Percentiles rank a stretch among this genome's conserved stretches.
phyloP scores from a whole-genome alignment of 2,329 filamentous ascomycete species.

The Hypoxylon sp. region DNA sequence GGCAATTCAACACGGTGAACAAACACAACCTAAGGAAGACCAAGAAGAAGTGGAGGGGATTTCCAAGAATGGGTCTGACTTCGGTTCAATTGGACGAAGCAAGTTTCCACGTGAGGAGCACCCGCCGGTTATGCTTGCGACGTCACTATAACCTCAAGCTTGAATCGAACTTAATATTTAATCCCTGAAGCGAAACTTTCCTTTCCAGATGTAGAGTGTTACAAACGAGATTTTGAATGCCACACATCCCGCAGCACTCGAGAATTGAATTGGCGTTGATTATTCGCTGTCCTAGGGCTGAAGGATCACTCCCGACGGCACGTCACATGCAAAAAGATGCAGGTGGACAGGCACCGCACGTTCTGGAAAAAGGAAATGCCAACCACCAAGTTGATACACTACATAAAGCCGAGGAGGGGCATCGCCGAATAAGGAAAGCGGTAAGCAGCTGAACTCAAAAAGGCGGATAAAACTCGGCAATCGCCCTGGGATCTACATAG shows the following conservation, averaged over 20 bases:
- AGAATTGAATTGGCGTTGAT: neutral
- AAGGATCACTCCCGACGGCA: conserved; percentile 30
- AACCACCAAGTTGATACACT: conserved; percentile 29
- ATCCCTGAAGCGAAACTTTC: neutral
- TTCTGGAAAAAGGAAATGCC: conserved; percentile 35
- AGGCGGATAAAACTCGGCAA: neutral
- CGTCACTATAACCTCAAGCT: conserved; percentile 34
- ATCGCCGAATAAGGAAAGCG: conserved; percentile 6
- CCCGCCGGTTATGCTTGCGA: conserved; percentile 21
- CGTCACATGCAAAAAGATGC: conserved; percentile 38
- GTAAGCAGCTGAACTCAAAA: neutral
- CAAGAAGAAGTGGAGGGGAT: conserved; percentile 20
- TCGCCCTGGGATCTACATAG: too few relatives aligned
- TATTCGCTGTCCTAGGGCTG: conserved; percentile 36
- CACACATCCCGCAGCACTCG: neutral
- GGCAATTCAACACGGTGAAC: conserved; percentile 11
- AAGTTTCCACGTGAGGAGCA: conserved; percentile 30
- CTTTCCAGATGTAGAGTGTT: neutral
- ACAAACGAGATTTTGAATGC: neutral
- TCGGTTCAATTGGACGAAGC: conserved; percentile 31
- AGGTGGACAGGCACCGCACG: conserved; percentile 36
- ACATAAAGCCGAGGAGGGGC: conserved; percentile 4
- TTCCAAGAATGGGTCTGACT: conserved; percentile 9
- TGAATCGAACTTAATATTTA: conserved; percentile 1
- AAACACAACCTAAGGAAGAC: too few relatives aligned